Evolutionary conservation across 1,139 yeast genomes (phyloP), one percentile per base, ranked within the genome.

Genomic region (Sugiyamaella pinicola): DNA sequence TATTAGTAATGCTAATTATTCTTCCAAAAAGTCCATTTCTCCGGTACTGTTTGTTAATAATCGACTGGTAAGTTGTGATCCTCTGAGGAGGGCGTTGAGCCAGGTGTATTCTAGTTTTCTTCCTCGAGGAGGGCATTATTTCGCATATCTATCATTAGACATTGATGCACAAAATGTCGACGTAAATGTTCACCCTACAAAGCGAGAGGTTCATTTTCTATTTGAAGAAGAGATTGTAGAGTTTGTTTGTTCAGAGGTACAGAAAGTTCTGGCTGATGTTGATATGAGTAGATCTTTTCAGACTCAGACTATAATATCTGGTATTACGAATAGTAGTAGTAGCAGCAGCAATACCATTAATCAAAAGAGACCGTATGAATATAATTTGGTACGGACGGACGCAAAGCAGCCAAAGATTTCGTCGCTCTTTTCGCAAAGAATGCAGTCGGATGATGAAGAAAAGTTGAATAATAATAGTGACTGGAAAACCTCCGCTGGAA

Each of bases 131-230:
- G 80, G 79, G 45, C 83, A 79, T 58, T 87, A 96, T 0, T 93
- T 93, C 66, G 77, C 88, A 1, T 93, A 90, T 68, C 59, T 93
- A 51, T 77, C 88, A 45, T 67, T 93, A 19, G 74, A 75, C 35
- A 81, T 93, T 4, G 74, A 76, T 17, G 87, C 97, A 0, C 73
- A 72, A 31, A 84, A 85, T 55, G 75, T 93, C 12, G 99, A 93
- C 67, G 99, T 93, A 9, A 93, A 93, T 67, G 84, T 95, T 8
- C 99, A 95, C 65, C 99, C 99, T 0, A 93, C 99, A 0, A 93
- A 93, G 63, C 77, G 95, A 51, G 98, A 93, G 63, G 98, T 95
- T 1, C 71, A 96, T 48, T 90, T 95, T 66, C 72, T 93, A 34
- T 70, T 83, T 65, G 98, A 95, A 64, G 95, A 87, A 51, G 98